Percentiles rank a stretch among this genome's conserved stretches.
These are phyloP conservation scores for Hortaea sp. DNA, from an alignment of 2,329 filamentous ascomycete genomes.

Conservation along the genomic window DNA sequence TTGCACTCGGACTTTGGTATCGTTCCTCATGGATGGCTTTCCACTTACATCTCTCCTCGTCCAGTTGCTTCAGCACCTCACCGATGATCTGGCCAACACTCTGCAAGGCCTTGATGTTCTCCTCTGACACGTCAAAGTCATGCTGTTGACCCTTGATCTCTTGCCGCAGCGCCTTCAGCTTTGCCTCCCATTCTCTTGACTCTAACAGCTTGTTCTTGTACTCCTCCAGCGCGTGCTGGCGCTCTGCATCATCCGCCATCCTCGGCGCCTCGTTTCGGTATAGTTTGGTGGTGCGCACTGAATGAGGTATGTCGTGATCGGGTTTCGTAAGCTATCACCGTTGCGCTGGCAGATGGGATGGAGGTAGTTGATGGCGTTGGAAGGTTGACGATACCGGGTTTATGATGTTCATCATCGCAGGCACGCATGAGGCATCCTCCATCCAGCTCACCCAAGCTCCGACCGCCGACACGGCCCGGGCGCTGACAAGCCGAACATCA, in stretches of 20 bases:
- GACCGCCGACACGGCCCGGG: neutral
- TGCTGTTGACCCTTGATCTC: constrained; percentile 94
- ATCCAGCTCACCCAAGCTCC: neutral
- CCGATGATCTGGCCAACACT: constrained; percentile 99
- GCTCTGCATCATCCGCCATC: constrained; percentile 36
- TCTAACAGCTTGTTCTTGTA: constrained; percentile 58
- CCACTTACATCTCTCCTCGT: constrained; percentile 89
- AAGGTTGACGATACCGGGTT: neutral
- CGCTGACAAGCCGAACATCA: neutral
- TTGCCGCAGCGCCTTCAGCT: constrained; percentile 84
- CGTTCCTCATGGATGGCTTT: too few species aligned
- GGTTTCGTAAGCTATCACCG: too few species aligned
- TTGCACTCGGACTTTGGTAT: neutral
- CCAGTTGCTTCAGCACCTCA: constrained; percentile 95
- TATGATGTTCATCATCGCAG: neutral
- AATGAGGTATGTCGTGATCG: too few species aligned
- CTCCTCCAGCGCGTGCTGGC: constrained; percentile 41
- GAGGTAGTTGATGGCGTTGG: neutral
- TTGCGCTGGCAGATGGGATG: too few species aligned
- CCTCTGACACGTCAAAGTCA: constrained; percentile 93
- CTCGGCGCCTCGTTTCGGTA: neutral
- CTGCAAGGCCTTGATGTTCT: constrained; percentile 98
- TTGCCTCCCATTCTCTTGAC: constrained; percentile 96
- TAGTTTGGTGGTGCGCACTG: too few species aligned
- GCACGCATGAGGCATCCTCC: neutral